Conservation (phyloP, 2,329 filamentous ascomycete species). For the Talaromyces sp. region DNA sequence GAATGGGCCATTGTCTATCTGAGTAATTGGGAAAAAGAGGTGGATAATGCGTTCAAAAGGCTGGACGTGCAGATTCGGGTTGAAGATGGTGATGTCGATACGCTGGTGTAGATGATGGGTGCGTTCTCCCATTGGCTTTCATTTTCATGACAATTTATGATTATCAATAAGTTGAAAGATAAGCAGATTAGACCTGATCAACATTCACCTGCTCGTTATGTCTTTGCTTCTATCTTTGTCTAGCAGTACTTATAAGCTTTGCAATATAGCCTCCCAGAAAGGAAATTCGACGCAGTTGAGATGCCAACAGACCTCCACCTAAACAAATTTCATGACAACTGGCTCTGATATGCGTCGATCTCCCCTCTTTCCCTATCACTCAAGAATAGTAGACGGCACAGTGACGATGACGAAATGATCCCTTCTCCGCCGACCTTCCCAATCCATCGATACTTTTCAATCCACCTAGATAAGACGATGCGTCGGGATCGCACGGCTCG, state of each 20-base stretch:
- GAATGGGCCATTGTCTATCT: conserved; percentile 78
- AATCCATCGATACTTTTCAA: neutral
- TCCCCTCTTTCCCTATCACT: neutral
- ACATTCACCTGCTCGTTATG: no score
- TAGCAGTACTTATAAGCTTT: neutral
- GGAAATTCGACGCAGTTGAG: neutral
- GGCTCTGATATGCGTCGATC: neutral
- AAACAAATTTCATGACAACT: neutral
- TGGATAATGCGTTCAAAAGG: conserved; percentile 66
- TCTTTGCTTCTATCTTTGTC: neutral
- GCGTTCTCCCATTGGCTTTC: neutral
- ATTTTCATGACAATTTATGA: neutral
- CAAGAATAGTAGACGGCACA: neutral
- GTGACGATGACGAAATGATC: neutral
- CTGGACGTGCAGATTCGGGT: conserved; percentile 54
- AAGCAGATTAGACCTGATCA: neutral
- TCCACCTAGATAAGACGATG: conserved; percentile 2
- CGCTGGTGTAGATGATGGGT: neutral
- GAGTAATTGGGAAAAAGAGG: conserved; percentile 74
- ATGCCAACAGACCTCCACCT: neutral
- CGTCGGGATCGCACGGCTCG: neutral
- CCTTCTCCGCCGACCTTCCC: conserved; percentile 2
- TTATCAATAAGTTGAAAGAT: neutral
- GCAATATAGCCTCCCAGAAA: neutral
- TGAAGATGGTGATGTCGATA: conserved; percentile 20